phyloP scores from a whole-genome alignment of 805 yeast genomes.

The Cyberlindnera euphorbiae region DNA sequence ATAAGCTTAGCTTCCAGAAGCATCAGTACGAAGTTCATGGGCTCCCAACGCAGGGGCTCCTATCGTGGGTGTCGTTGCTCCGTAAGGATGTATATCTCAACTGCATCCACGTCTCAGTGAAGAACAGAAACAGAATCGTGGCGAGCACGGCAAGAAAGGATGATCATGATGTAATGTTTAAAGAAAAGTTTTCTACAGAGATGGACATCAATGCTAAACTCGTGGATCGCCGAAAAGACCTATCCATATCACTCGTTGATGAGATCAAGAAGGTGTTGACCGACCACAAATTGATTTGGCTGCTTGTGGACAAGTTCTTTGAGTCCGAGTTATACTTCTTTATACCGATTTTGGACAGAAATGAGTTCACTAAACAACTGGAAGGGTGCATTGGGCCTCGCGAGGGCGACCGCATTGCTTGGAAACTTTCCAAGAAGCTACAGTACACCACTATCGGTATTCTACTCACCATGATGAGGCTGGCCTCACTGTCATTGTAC shows the following conservation, averaged over 20 bases:
- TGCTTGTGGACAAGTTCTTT: conserved; percentile 23
- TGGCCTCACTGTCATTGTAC: conserved; percentile 19
- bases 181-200: conserved; percentile 5
- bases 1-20: conserved; percentile 8
- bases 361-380: conserved; percentile 14
- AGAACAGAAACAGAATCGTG: conserved; percentile 6
- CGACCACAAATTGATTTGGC: conserved; percentile 22
- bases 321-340: conserved; percentile 19
- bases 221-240: neutral
- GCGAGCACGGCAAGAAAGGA: neutral
- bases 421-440: conserved; percentile 16
- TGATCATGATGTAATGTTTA: conserved; percentile 3
- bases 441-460: conserved; percentile 20
- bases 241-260: conserved; percentile 1
- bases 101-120: conserved; percentile 11
- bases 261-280: conserved; percentile 6
- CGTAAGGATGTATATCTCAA: conserved; percentile 23
- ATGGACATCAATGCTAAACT: conserved; percentile 7
- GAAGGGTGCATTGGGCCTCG: conserved; percentile 17
- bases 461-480: conserved; percentile 20
- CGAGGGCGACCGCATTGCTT: neutral
- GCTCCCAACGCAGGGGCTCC: conserved; percentile 17
- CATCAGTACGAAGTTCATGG: conserved; percentile 8
- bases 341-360: conserved; percentile 19
- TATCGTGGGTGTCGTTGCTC: conserved; percentile 24